A percentile compares a stretch with the other conserved stretches of the same genome.
These are phyloP conservation scores for Geotrichum europaeum DNA, from an alignment of 1,139 yeast species.

Conservation along the genomic window DNA sequence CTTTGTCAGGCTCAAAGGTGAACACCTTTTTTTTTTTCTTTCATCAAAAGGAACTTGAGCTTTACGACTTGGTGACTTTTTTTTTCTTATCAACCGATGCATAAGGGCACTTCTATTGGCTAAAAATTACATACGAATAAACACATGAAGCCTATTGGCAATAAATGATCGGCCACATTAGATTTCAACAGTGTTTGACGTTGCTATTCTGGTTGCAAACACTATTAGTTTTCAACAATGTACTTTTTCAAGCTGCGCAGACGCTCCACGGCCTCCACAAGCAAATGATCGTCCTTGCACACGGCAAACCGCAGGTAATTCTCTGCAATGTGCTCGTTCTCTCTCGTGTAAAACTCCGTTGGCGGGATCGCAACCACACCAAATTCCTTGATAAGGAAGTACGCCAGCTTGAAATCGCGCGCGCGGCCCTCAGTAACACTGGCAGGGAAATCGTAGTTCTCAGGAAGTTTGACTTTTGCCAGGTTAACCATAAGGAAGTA, in stretches of 20 bases:
- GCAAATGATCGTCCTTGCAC: conserved; percentile 79
- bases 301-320: conserved; percentile 89
- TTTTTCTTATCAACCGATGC: not conserved
- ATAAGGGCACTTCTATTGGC: not conserved
- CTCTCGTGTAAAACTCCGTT: conserved; percentile 74
- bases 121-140: too few species aligned
- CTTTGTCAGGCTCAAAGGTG: not conserved
- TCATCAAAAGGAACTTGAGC: not conserved
- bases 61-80: not conserved
- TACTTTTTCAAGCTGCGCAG: conserved; percentile 64
- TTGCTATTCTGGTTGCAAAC: conserved; percentile 19
- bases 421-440: conserved; percentile 60
- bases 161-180: not conserved
- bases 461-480: conserved; percentile 71
- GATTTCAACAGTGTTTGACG: not conserved
- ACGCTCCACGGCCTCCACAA: conserved; percentile 76
- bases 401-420: conserved; percentile 79
- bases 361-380: conserved; percentile 98
- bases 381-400: conserved; percentile 85
- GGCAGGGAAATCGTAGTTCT: conserved; percentile 62
- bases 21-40: not conserved
- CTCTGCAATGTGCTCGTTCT: conserved; percentile 70
- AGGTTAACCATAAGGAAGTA: conserved; percentile 87
- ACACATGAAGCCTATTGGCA: too few species aligned
- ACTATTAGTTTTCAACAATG: conserved; percentile 22